These are phyloP conservation scores for Pyrenula massariospora DNA, from an alignment of 495 filamentous ascomycete genomes.

Conservation along the genomic window DNA sequence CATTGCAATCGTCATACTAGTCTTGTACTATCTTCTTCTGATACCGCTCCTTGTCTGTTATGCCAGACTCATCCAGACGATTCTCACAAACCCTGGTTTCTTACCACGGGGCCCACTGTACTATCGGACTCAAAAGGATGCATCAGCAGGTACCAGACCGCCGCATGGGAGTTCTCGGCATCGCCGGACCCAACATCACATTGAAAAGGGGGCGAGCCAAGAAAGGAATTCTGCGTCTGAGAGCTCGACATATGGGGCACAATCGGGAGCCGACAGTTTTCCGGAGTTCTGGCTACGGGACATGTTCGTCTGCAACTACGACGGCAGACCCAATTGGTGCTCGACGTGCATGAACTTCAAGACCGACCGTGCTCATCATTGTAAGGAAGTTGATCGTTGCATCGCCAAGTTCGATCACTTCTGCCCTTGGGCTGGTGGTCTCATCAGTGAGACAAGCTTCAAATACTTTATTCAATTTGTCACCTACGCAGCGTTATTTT, in stretches of 20 bases:
- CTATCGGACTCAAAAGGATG: conserved; percentile 9
- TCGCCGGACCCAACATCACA: background rate
- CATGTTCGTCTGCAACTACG: conserved; percentile 67
- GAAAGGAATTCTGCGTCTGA: background rate
- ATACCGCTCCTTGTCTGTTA: conserved; percentile 55
- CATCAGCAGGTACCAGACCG: conserved; percentile 3
- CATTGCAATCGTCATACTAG: conserved; percentile 55
- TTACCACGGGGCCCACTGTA: conserved; percentile 45
- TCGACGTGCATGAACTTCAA: conserved; percentile 71
- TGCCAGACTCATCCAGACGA: conserved; percentile 50
- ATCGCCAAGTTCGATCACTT: conserved; percentile 88
- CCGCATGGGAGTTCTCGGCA: background rate
- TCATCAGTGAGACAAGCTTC: conserved; percentile 72
- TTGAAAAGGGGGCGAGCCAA: background rate
- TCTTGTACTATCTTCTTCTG: conserved; percentile 59
- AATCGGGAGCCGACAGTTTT: background rate
- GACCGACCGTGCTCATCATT: conserved; percentile 75
- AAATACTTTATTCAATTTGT: conserved; percentile 88
- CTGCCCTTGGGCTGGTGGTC: conserved; percentile 88
- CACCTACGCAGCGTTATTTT: conserved; percentile 57
- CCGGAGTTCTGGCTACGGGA: conserved; percentile 36
- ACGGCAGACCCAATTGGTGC: conserved; percentile 76
- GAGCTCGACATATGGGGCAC: background rate
- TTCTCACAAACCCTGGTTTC: conserved; percentile 57
- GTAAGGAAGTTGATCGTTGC: conserved; percentile 67